Percentiles rank a stretch among this genome's conserved stretches.
phyloP scores from a whole-genome alignment of 768 basidiomycete species.

The Boletus vinaceobasis region DNA sequence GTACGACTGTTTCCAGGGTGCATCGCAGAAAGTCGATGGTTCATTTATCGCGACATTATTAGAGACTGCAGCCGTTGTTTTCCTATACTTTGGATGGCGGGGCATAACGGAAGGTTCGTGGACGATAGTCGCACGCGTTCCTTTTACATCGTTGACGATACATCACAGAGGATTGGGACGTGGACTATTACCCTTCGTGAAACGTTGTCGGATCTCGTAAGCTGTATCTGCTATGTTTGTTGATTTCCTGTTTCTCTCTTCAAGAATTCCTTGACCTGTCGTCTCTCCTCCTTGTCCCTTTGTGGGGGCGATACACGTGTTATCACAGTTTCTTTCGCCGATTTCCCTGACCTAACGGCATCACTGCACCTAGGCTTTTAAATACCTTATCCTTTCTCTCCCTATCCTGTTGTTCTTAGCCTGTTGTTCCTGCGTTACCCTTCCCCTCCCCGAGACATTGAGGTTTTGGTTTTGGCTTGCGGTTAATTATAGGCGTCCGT shows the following conservation, averaged over 20 bases:
- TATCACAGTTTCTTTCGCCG: neutral
- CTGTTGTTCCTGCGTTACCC: conserved; percentile 7
- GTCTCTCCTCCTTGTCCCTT: neutral
- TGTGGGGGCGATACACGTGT: conserved; percentile 9
- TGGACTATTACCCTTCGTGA: conserved; percentile 46
- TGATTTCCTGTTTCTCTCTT: neutral
- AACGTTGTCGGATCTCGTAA: neutral
- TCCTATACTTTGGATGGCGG: conserved; percentile 78
- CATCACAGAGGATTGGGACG: conserved; percentile 48
- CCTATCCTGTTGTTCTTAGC: neutral
- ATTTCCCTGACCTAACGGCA: neutral
- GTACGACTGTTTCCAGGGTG: conserved; percentile 40
- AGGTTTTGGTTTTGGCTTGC: neutral
- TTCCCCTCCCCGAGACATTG: neutral
- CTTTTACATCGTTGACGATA: conserved; percentile 1
- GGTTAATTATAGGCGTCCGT: neutral
- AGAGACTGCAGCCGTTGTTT: conserved; percentile 69
- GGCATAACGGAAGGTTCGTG: conserved; percentile 82
- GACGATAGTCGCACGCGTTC: neutral
- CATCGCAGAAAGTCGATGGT: conserved; percentile 73
- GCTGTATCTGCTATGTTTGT: conserved; percentile 13
- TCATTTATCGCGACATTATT: conserved; percentile 83
- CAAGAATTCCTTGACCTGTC: conserved; percentile 7
- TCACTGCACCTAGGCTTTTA: neutral
- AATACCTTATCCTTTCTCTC: neutral